A percentile compares a stretch with the other conserved stretches of the same genome.
Evolutionary conservation across 306 rosid species (phyloP).

Genomic region (Citrullus colocynthis): DNA sequence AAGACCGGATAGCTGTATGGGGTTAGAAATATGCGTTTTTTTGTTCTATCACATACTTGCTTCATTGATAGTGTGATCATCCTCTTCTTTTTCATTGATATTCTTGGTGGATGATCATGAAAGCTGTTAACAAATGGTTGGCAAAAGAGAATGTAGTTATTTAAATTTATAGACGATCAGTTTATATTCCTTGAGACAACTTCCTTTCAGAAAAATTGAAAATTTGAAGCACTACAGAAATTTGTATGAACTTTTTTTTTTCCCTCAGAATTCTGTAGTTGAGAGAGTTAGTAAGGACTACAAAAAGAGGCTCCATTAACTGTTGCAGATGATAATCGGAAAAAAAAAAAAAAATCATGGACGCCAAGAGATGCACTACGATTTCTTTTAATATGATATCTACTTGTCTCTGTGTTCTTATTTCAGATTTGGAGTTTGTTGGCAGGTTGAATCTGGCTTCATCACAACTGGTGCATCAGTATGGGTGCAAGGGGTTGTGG

Average conservation of each 20-base stretch:
- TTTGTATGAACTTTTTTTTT: background rate
- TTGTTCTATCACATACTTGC: background rate
- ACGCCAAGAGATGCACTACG: background rate
- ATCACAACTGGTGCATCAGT: constrained; percentile 81
- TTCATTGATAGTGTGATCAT: background rate
- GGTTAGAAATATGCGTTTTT: background rate
- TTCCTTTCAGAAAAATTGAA: background rate
- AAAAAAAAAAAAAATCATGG: background rate
- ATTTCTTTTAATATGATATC: background rate
- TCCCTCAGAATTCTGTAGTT: background rate
- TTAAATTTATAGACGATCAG: background rate
- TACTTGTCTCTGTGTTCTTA: constrained; percentile 12
- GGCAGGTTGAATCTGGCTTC: constrained; percentile 65
- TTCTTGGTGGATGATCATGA: background rate
- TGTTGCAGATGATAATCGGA: background rate
- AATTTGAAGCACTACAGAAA: background rate
- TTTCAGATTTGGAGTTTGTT: constrained; percentile 30
- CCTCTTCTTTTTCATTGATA: background rate
- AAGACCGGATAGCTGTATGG: background rate
- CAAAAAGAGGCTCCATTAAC: background rate
- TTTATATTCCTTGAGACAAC: background rate
- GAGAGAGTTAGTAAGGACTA: background rate
- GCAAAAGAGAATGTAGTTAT: background rate
- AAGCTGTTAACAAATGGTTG: background rate
- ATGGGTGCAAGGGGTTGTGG: constrained; percentile 76